phyloP scores from a whole-genome alignment of 768 basidiomycete genomes.

The Lanmaoa rubissima region DNA sequence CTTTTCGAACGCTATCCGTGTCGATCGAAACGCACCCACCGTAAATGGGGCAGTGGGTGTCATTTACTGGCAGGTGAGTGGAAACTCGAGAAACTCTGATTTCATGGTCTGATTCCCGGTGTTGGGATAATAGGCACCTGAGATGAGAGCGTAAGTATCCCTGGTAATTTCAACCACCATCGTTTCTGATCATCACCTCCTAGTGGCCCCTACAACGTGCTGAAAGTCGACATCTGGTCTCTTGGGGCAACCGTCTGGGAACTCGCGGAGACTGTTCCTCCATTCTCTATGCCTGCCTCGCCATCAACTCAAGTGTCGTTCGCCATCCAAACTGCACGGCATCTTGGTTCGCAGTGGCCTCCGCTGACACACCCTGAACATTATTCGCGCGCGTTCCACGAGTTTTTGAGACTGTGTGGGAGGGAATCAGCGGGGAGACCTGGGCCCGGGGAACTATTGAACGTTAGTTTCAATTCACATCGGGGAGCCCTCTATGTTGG shows the following conservation, averaged over 20 bases:
- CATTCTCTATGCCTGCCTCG: constrained; percentile 51
- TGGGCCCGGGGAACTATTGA: constrained; percentile 52
- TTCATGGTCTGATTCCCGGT: not conserved
- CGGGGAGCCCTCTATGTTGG: not conserved
- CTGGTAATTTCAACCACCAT: not conserved
- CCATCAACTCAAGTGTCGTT: constrained; percentile 20
- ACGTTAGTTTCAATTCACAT: constrained; percentile 41
- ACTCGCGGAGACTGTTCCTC: constrained; percentile 70
- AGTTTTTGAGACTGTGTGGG: constrained; percentile 68
- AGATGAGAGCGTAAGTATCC: constrained; percentile 61
- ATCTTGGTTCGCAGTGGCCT: constrained; percentile 63
- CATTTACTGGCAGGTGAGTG: constrained; percentile 71
- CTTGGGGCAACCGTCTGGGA: constrained; percentile 85
- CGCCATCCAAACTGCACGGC: constrained; percentile 40
- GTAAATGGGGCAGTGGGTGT: constrained; percentile 65
- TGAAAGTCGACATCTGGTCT: constrained; percentile 80
- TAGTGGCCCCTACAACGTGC: constrained; percentile 68
- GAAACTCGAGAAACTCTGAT: not conserved
- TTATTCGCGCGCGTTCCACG: constrained; percentile 68
- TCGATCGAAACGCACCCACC: constrained; percentile 49
- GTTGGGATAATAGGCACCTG: constrained; percentile 53
- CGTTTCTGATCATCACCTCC: constrained; percentile 8
- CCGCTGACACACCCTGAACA: constrained; percentile 54
- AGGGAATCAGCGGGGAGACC: constrained; percentile 57
- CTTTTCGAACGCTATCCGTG: constrained; percentile 73